Evolutionary conservation across 345 rosid genomes (phyloP).

Genomic region (Arabidopsis suecica): DNA sequence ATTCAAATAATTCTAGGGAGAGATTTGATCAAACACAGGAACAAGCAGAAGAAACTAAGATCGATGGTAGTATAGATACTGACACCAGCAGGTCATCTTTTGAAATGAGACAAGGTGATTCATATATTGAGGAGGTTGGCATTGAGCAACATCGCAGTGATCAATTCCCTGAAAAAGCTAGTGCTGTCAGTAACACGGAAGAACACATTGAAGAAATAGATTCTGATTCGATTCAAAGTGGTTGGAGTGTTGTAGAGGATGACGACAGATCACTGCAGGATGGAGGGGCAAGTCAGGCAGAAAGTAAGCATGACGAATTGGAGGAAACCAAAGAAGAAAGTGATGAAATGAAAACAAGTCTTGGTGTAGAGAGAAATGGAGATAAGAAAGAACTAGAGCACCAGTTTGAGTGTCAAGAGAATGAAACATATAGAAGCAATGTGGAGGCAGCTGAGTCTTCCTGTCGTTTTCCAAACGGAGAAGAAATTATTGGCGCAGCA

Average conservation of each 20-base stretch:
- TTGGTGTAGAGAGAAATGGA: slow-evolving; percentile 33
- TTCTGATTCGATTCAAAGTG: slow-evolving; percentile 49
- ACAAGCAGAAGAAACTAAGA: slow-evolving; percentile 37
- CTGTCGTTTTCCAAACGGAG: slow-evolving; percentile 42
- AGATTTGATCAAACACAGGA: slow-evolving; percentile 37
- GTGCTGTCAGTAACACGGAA: slow-evolving; percentile 41
- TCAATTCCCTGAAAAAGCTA: slow-evolving; percentile 41
- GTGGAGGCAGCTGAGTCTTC: slow-evolving; percentile 46
- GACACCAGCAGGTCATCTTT: slow-evolving; percentile 44
- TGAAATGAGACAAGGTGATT: slow-evolving; percentile 40
- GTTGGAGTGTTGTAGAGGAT: slow-evolving; percentile 45
- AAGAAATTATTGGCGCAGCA: slow-evolving; percentile 40
- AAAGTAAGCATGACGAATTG: slow-evolving; percentile 45
- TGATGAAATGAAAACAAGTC: slow-evolving; percentile 32
- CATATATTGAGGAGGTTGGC: slow-evolving; percentile 42
- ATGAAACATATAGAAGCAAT: slow-evolving; percentile 34
- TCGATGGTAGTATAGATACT: slow-evolving; percentile 37
- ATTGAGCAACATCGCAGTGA: slow-evolving; percentile 47
- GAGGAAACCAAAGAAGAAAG: slow-evolving; percentile 39
- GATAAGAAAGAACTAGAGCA: slow-evolving; percentile 32
- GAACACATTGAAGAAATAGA: slow-evolving; percentile 51
- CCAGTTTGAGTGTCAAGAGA: slow-evolving; percentile 34
- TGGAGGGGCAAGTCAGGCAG: slow-evolving; percentile 43
- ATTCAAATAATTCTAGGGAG: slow-evolving; percentile 44
- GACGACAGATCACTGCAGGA: slow-evolving; percentile 40